A percentile compares a stretch with the other conserved stretches of the same genome.
phyloP scores from a whole-genome alignment of 2,329 filamentous ascomycete genomes.

The Rugonectria rugulosa region DNA sequence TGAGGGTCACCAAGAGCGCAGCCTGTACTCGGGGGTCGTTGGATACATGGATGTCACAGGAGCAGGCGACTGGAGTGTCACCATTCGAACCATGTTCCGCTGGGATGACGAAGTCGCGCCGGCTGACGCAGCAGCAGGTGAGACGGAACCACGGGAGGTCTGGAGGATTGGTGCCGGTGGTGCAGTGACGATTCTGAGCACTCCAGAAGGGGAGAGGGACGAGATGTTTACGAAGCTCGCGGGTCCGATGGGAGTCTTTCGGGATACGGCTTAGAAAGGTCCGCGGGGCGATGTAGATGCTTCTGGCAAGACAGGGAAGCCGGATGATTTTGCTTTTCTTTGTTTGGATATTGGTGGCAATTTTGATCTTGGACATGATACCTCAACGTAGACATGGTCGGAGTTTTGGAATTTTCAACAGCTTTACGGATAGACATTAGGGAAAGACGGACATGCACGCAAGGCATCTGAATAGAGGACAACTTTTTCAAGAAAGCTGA shows the following conservation, averaged over 20 bases:
- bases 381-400: conserved; percentile 46
- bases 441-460: conserved; percentile 17
- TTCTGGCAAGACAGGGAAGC: too few species aligned
- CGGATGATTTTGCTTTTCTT: too few species aligned
- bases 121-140: conserved; percentile 35
- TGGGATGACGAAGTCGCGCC: conserved; percentile 67
- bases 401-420: conserved; percentile 42
- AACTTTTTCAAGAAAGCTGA: conserved; percentile 12
- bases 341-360: neutral
- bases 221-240: conserved; percentile 86
- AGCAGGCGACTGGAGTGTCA: conserved; percentile 87
- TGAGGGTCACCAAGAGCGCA: conserved; percentile 68
- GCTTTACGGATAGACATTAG: conserved; percentile 27
- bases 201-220: conserved; percentile 80
- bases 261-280: conserved; percentile 45
- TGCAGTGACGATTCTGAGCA: conserved; percentile 86
- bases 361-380: conserved; percentile 35
- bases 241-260: conserved; percentile 62
- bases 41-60: conserved; percentile 90
- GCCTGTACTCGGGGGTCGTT: conserved; percentile 87
- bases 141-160: conserved; percentile 54
- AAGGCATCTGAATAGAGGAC: conserved; percentile 10
- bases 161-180: conserved; percentile 93
- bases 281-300: neutral
- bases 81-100: conserved; percentile 82